These are phyloP conservation scores for Chaetomium sp. DNA, from an alignment of 2,329 filamentous ascomycete species.

Conservation along the genomic window DNA sequence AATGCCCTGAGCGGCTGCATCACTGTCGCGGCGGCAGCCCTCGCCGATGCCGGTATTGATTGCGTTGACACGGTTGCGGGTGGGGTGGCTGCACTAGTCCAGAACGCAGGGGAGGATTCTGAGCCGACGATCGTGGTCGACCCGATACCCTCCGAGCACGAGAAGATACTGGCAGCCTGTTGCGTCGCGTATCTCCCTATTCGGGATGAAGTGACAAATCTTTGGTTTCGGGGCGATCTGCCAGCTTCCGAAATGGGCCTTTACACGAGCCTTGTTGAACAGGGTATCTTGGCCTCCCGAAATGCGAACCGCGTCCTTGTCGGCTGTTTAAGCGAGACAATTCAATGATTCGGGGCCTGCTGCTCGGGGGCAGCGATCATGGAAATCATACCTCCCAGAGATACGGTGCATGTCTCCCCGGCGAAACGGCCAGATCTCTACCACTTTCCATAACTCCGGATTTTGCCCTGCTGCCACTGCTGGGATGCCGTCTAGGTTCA, in stretches of 20 bases:
- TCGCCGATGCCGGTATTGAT: slow-evolving; percentile 92
- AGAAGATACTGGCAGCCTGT: slow-evolving; percentile 71
- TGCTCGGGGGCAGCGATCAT: too few species aligned
- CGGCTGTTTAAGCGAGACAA: slow-evolving; percentile 34
- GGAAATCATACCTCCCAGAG: background rate
- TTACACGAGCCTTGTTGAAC: slow-evolving; percentile 37
- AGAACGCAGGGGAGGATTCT: slow-evolving; percentile 29
- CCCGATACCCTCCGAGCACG: slow-evolving; percentile 74
- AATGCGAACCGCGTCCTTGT: slow-evolving; percentile 38
- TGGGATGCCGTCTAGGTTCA: background rate
- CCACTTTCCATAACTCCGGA: too few species aligned
- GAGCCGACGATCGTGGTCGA: slow-evolving; percentile 60
- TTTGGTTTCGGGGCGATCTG: slow-evolving; percentile 80
- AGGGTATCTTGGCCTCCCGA: slow-evolving; percentile 36
- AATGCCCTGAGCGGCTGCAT: slow-evolving; percentile 87
- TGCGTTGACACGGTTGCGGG: slow-evolving; percentile 86
- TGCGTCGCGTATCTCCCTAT: slow-evolving; percentile 83
- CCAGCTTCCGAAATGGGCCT: slow-evolving; percentile 37
- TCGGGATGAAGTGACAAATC: slow-evolving; percentile 84
- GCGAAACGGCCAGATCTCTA: background rate
- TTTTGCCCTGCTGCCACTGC: too few species aligned
- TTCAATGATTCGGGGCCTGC: slow-evolving; percentile 13
- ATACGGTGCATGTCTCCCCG: background rate
- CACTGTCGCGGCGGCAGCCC: slow-evolving; percentile 84
- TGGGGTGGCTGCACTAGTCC: slow-evolving; percentile 77